Evolutionary conservation across 306 rosid genomes (phyloP).

Genomic region (Quercus cerris): DNA sequence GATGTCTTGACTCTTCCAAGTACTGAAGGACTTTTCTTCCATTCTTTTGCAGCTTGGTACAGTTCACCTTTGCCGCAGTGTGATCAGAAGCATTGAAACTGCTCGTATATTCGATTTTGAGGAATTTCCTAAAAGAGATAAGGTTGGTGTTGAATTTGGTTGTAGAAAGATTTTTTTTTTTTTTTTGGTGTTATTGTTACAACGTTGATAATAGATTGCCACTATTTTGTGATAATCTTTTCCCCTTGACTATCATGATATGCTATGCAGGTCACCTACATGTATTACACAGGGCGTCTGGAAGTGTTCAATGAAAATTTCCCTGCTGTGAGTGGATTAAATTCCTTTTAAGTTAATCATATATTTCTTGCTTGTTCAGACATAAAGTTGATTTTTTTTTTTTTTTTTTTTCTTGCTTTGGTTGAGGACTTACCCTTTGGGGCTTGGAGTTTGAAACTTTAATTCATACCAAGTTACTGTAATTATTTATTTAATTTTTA

Average conservation of each 20-base stretch:
- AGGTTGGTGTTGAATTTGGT: constrained; percentile 49
- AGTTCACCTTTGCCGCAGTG: constrained; percentile 95
- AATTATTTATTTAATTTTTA: no score
- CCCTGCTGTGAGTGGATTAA: constrained; percentile 68
- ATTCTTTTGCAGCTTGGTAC: constrained; percentile 85
- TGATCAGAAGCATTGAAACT: constrained; percentile 95
- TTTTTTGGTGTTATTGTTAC: background rate
- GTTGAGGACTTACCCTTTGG: no score
- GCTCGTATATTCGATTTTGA: constrained; percentile 94
- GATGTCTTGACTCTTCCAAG: background rate
- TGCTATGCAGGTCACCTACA: constrained; percentile 80
- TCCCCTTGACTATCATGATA: constrained; percentile 16
- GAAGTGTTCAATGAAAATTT: constrained; percentile 97
- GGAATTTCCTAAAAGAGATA: constrained; percentile 93
- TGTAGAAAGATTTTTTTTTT: background rate
- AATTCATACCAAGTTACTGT: no score
- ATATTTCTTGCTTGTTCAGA: constrained; percentile 6
- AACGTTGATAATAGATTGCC: background rate
- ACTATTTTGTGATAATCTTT: background rate
- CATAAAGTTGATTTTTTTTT: background rate
- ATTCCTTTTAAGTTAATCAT: constrained; percentile 14
- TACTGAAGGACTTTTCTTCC: constrained; percentile 15
- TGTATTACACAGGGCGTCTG: constrained; percentile 99
- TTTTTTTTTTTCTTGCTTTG: no score
- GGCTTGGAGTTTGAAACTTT: no score